Conservation (phyloP, 768 basidiomycete species). For the Kwoniella heveanensis region DNA sequence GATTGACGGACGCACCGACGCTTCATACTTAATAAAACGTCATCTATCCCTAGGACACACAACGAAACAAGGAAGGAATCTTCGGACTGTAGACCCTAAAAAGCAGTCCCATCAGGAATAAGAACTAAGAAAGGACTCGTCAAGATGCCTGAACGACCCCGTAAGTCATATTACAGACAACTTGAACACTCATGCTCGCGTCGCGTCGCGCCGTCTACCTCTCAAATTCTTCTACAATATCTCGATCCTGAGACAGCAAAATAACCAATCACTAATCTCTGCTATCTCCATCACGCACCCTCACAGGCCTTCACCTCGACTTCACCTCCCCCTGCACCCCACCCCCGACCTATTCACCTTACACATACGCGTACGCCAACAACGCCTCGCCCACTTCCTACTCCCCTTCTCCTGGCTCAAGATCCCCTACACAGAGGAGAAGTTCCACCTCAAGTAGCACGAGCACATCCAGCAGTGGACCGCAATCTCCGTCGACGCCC, state of each 20-base stretch:
- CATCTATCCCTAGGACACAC: no score
- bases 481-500: background rate
- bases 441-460: background rate
- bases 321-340: constrained; percentile 22
- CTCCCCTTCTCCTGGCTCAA: background rate
- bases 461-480: constrained; percentile 6
- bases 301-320: constrained; percentile 22
- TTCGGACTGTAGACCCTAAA: no score
- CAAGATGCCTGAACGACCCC: constrained; percentile 26
- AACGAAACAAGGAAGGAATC: no score
- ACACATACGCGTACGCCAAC: constrained; percentile 7
- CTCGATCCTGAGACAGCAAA: background rate
- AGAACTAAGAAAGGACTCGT: background rate
- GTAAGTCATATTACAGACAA: no score
- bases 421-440: constrained; percentile 2
- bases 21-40: background rate
- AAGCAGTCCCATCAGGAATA: background rate
- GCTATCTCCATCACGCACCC: background rate
- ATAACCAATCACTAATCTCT: background rate
- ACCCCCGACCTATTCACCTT: constrained; percentile 20
- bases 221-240: no score
- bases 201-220: no score
- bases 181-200: background rate
- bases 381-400: constrained; percentile 6
- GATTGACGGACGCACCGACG: background rate